Evolutionary conservation across 1,284 basidiomycete species (phyloP).

Genomic region (Neolentinus lepideus): DNA sequence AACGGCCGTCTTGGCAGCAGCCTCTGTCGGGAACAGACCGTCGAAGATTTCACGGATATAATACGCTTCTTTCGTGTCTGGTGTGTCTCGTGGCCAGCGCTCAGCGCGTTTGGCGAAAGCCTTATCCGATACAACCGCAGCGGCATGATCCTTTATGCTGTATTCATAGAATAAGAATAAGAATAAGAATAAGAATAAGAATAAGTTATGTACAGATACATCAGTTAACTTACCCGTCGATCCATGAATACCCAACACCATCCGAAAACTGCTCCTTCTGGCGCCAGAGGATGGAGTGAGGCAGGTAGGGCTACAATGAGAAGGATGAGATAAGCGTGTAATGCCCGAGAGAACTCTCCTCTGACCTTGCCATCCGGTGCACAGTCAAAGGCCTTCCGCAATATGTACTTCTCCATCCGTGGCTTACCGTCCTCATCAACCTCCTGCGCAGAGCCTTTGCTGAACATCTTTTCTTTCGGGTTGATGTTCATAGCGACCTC

Average conservation of each 20-base stretch:
- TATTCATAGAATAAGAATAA: no score
- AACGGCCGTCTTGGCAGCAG: slow-evolving; percentile 91
- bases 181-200: no score
- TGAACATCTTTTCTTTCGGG: slow-evolving; percentile 87
- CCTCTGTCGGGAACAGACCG: slow-evolving; percentile 77
- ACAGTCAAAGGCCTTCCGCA: slow-evolving; percentile 96
- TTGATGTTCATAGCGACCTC: slow-evolving; percentile 92
- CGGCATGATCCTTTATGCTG: slow-evolving; percentile 90
- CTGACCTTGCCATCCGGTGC: slow-evolving; percentile 82
- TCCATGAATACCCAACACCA: slow-evolving; percentile 99
- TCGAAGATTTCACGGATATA: slow-evolving; percentile 94
- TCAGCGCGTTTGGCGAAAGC: slow-evolving; percentile 69
- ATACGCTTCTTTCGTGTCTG: slow-evolving; percentile 98
- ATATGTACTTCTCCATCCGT: slow-evolving; percentile 97
- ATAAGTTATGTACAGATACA: no score
- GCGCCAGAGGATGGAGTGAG: slow-evolving; percentile 93
- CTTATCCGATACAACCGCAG: slow-evolving; percentile 72
- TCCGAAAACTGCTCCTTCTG: slow-evolving; percentile 99
- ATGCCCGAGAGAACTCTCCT: no score
- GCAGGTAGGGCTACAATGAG: slow-evolving; percentile 86
- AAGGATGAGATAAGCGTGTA: no score
- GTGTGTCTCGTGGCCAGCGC: slow-evolving; percentile 79
- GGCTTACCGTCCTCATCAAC: slow-evolving; percentile 82
- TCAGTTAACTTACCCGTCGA: slow-evolving; percentile 88
- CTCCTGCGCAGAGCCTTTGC: slow-evolving; percentile 73